Base-by-base conservation (phyloP, 176 grass and related monocot species). In the Zoysia pacifica region DNA sequence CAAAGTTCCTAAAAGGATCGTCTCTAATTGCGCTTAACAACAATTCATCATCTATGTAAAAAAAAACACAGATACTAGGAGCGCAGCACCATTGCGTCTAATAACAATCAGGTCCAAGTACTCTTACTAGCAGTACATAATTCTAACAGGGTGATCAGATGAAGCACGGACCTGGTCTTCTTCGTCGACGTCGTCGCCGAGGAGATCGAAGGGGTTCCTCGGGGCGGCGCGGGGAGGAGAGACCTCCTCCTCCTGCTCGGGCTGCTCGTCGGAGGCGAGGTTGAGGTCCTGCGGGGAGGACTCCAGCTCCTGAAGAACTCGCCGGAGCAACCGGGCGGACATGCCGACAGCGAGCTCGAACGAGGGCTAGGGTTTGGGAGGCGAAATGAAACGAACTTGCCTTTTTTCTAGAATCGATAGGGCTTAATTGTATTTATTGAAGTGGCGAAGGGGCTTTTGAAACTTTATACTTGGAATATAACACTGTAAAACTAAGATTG, bases 181-280 rank as follows among this genome's bases (percentile, higher is more conserved):
- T 10, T 67, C 75, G 19, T 35, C 80, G 46, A 5, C 85, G 38
- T 80, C 88, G 16, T 82, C 90, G 59, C 86, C 90, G 49, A 97
- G 91, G 74, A 97, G 92, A 86, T 97, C 90, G 76, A 97, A 97
- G 62, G 83, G 87, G 56, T 97, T 97, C 83, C 73, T 76, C 62
- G 83, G 79, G 14, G 85, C 76, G 52, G 81, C 67, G 50, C 76
- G 76, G 48, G 39, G 62, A 54, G 66, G 75, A 18, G 76, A 84
- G 76, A 59, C 48, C 9, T 36, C 19, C 28, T 82, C 89, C 28
- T 28, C 28, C 28, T 28, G 28, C 28, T 28, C 28, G 14, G 62
- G 72, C 52, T 80, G 84, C 18, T 78, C 86, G 19, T 18, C 82
- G 15, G 47, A 83, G 54, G 73, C 78, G 45, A 80, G 8, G 41